Evolutionary conservation across 139 green algal species (phyloP).

Genomic region (Picochlorum sp.): DNA sequence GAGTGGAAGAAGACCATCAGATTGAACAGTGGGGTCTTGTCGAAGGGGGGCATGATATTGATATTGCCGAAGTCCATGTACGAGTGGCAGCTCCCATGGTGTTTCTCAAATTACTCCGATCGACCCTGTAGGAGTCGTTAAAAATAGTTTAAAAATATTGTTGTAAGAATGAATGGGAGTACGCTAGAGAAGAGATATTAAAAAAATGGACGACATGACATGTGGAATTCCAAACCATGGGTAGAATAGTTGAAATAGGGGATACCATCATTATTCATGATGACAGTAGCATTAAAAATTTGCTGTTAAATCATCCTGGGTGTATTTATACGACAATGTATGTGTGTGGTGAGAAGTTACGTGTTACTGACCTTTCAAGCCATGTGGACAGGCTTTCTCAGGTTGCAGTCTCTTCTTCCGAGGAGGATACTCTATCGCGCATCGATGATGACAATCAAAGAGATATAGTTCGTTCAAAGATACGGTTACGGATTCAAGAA

Average conservation of each 20-base stretch:
- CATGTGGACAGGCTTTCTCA: too few relatives aligned
- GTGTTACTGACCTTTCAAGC: too few relatives aligned
- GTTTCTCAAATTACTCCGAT: constrained; percentile 59
- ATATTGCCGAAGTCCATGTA: constrained; percentile 68
- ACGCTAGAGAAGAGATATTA: not conserved
- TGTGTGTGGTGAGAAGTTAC: not conserved
- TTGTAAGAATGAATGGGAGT: not conserved
- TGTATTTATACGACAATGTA: constrained; percentile 4
- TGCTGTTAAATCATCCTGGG: not conserved
- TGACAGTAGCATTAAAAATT: not conserved
- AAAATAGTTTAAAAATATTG: constrained; percentile 11
- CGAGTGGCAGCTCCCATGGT: constrained; percentile 60
- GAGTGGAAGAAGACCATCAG: constrained; percentile 77
- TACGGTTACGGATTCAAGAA: too few relatives aligned
- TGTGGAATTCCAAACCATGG: not conserved
- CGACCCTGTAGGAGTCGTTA: not conserved
- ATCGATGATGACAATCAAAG: too few relatives aligned
- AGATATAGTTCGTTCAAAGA: too few relatives aligned
- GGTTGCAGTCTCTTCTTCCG: too few relatives aligned
- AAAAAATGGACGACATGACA: not conserved
- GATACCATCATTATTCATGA: not conserved
- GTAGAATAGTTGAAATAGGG: constrained; percentile 2
- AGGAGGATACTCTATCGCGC: too few relatives aligned
- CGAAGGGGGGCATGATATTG: constrained; percentile 94
- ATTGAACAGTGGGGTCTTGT: constrained; percentile 87